phyloP scores from a whole-genome alignment of 176 grass and related monocot species.

The Panicum miliaceum region DNA sequence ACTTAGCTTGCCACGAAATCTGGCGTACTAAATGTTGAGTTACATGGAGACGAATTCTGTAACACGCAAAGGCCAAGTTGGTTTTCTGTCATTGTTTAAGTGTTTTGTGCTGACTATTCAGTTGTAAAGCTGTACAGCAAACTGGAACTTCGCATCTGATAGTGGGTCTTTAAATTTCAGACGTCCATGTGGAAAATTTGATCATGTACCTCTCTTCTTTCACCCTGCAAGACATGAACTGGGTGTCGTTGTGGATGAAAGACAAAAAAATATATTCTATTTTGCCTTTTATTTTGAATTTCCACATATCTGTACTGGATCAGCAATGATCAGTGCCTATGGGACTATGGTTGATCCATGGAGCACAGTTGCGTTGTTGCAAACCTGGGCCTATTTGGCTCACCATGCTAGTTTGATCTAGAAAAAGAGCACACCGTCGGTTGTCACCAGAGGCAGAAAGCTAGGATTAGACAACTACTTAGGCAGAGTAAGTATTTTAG shows the following conservation, averaged over 20 bases:
- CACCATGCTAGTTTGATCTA: no score
- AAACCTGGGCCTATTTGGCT: no score
- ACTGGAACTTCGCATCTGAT: neutral
- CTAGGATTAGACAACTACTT: no score
- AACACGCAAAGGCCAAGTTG: neutral
- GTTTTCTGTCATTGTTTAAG: neutral
- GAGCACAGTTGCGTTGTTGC: no score
- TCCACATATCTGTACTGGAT: neutral
- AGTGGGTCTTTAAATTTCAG: neutral
- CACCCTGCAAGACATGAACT: neutral
- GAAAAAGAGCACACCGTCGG: no score
- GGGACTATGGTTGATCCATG: no score
- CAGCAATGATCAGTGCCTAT: neutral
- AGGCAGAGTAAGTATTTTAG: no score
- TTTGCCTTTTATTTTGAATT: neutral
- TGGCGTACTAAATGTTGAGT: neutral
- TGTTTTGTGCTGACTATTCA: neutral
- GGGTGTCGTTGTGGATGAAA: neutral
- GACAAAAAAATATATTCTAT: neutral
- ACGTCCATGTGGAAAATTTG: neutral
- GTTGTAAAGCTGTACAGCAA: neutral
- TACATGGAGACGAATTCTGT: neutral
- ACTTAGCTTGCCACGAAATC: neutral
- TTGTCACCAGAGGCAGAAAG: no score
- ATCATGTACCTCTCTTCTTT: neutral